A percentile compares a stretch with the other conserved stretches of the same genome.
phyloP scores from a whole-genome alignment of 805 yeast genomes.

The Wickerhamomyces strasburgensis region DNA sequence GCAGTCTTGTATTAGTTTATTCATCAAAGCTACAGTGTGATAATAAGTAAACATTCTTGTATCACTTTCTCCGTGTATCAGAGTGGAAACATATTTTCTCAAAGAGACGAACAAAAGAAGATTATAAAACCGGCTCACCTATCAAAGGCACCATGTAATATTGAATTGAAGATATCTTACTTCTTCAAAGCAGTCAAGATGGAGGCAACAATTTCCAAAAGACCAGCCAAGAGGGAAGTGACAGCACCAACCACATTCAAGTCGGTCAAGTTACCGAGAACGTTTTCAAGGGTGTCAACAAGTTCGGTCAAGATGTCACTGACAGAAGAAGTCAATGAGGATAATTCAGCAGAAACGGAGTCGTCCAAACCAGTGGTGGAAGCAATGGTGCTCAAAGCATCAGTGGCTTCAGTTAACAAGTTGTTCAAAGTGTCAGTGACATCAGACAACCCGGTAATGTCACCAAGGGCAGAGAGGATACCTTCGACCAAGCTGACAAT shows the following conservation, averaged over 20 bases:
- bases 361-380: constrained; percentile 7
- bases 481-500: constrained; percentile 8
- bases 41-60: too few species aligned
- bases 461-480: constrained; percentile 10
- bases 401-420: constrained; percentile 7
- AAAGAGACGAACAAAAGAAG: neutral
- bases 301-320: constrained; percentile 4
- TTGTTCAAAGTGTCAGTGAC: constrained; percentile 8
- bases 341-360: constrained; percentile 4
- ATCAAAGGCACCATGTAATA: neutral
- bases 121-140: neutral
- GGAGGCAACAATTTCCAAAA: constrained; percentile 4
- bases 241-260: constrained; percentile 17
- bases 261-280: constrained; percentile 5
- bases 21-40: too few species aligned
- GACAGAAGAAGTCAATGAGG: constrained; percentile 1
- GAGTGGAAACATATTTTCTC: too few species aligned
- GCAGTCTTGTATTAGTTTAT: too few species aligned
- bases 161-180: too few species aligned
- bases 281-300: constrained; percentile 4
- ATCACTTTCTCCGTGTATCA: too few species aligned
- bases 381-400: constrained; percentile 8
- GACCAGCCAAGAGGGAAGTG: constrained; percentile 13
- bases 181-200: constrained; percentile 4
- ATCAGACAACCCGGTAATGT: constrained; percentile 5